phyloP scores from a whole-genome alignment of 2,329 filamentous ascomycete genomes.

The Xylaria sp. region DNA sequence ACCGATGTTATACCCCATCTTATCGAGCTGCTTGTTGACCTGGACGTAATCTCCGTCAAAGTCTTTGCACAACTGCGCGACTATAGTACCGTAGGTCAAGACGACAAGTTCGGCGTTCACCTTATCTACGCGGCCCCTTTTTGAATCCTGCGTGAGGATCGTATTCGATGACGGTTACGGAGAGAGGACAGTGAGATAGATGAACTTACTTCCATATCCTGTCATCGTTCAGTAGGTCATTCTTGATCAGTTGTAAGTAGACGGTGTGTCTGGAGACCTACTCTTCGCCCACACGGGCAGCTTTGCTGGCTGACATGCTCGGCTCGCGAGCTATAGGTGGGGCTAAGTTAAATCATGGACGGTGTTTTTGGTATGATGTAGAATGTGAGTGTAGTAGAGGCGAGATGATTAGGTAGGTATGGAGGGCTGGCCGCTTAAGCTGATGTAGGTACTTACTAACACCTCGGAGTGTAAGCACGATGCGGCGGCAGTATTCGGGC shows the following conservation, averaged over 20 bases:
- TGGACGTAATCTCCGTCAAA: slow-evolving; percentile 93
- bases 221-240: slow-evolving; percentile 38
- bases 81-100: slow-evolving; percentile 96
- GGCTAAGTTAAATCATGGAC: slow-evolving; percentile 43
- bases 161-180: slow-evolving; percentile 8
- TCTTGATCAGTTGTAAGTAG: slow-evolving; percentile 8
- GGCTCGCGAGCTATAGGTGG: slow-evolving; percentile 42
- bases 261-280: slow-evolving; percentile 51
- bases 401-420: slow-evolving; percentile 1
- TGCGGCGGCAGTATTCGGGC: slow-evolving; percentile 34
- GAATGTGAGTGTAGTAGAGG: not conserved
- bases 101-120: slow-evolving; percentile 98
- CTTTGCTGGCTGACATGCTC: slow-evolving; percentile 69
- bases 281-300: slow-evolving; percentile 71
- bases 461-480: slow-evolving; percentile 5
- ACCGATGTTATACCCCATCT: slow-evolving; percentile 99
- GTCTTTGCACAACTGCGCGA: slow-evolving; percentile 95
- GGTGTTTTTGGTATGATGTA: slow-evolving; percentile 9
- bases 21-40: slow-evolving; percentile 97
- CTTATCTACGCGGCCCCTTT: slow-evolving; percentile 92
- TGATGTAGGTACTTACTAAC: not conserved
- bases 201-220: slow-evolving; percentile 91
- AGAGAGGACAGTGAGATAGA: slow-evolving; percentile 1
- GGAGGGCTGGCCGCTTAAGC: not conserved
- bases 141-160: slow-evolving; percentile 32